Evolutionary conservation across 257 asterid species (phyloP).

Genomic region (Lavandula angustifolia): DNA sequence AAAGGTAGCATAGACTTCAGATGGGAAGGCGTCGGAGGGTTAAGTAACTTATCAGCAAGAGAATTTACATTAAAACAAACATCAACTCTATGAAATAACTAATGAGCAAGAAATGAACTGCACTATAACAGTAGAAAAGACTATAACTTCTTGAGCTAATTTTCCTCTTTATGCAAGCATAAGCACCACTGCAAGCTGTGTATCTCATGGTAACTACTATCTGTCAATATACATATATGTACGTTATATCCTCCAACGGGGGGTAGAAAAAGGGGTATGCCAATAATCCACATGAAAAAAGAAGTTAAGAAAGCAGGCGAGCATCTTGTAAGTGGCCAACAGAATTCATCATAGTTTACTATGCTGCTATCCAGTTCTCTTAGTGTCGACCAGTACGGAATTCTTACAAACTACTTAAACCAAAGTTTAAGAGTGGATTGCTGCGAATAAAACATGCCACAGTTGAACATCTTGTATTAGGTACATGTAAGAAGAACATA

Average conservation of each 20-base stretch:
- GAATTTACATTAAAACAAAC: not conserved
- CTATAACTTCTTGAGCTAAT: not conserved
- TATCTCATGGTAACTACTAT: no score
- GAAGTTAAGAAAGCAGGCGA: not conserved
- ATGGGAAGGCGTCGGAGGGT: not conserved
- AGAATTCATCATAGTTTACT: not conserved
- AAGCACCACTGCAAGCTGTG: no score
- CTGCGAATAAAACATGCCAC: not conserved
- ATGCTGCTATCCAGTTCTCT: not conserved
- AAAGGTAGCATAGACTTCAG: not conserved
- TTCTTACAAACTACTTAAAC: not conserved
- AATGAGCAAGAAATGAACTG: not conserved
- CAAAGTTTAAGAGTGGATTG: not conserved
- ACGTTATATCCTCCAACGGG: not conserved
- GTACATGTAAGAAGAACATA: conserved; percentile 10
- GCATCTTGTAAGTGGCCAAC: not conserved
- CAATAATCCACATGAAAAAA: not conserved
- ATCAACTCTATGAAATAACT: not conserved
- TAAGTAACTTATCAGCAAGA: not conserved
- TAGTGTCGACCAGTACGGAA: not conserved
- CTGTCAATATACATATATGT: not conserved
- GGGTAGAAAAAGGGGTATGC: not conserved
- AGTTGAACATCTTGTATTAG: not conserved
- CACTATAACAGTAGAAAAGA: not conserved
- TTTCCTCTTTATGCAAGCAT: no score